phyloP scores from a whole-genome alignment of 192 early-diverging fungal species.

The Haplosporangium gracile region DNA sequence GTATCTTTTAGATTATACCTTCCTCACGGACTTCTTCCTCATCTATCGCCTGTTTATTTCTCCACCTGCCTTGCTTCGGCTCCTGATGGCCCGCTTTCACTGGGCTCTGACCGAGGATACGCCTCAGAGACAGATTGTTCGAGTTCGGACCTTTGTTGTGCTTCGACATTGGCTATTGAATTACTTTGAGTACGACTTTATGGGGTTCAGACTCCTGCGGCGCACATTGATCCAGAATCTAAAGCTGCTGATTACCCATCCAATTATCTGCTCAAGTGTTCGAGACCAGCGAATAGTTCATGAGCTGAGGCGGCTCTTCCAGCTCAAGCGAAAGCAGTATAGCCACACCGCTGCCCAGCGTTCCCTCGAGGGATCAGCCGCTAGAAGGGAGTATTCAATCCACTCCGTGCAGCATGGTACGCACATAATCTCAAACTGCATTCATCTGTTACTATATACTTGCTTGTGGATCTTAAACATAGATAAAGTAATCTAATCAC shows the following conservation, averaged over 20 bases:
- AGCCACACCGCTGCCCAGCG: slow-evolving; percentile 18
- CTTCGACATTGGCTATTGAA: slow-evolving; percentile 73
- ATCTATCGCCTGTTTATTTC: slow-evolving; percentile 72
- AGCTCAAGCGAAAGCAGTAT: slow-evolving; percentile 28
- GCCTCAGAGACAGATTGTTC: slow-evolving; percentile 61
- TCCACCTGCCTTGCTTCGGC: slow-evolving; percentile 63
- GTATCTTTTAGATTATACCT: slow-evolving; percentile 65
- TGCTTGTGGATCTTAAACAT: too few species aligned
- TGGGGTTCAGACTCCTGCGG: slow-evolving; percentile 54
- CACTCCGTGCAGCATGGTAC: background rate
- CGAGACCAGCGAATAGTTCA: slow-evolving; percentile 68
- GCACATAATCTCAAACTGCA: background rate
- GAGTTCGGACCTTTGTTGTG: slow-evolving; percentile 72
- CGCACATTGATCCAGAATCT: slow-evolving; percentile 56
- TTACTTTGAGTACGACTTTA: slow-evolving; percentile 72
- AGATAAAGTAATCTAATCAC: too few species aligned
- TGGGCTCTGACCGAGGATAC: slow-evolving; percentile 67
- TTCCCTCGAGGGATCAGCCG: slow-evolving; percentile 14
- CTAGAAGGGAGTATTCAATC: background rate
- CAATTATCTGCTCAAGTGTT: slow-evolving; percentile 48
- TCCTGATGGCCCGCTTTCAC: slow-evolving; percentile 66
- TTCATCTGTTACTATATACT: background rate
- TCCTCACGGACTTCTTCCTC: slow-evolving; percentile 74
- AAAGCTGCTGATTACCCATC: slow-evolving; percentile 56
- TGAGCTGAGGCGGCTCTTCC: slow-evolving; percentile 44